phyloP scores from a whole-genome alignment of 2,329 filamentous ascomycete genomes.

The Triangularia verruculosa region DNA sequence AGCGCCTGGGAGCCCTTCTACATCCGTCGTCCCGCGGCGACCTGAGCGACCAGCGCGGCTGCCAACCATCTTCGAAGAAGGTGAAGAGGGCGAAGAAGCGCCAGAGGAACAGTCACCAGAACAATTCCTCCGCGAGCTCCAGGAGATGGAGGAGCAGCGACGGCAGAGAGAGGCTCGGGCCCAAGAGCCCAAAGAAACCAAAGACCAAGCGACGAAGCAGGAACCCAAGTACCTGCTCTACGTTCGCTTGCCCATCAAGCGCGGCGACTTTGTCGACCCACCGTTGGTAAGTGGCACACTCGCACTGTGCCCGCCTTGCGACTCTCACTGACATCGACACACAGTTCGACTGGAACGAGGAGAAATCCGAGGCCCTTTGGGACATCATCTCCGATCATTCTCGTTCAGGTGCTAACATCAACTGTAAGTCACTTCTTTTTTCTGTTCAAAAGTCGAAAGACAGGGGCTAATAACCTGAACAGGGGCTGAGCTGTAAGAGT shows the following conservation, averaged over 20 bases:
- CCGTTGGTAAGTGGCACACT: constrained; percentile 59
- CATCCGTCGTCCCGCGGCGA: not conserved
- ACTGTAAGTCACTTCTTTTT: constrained; percentile 61
- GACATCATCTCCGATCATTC: constrained; percentile 79
- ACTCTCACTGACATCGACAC: constrained; percentile 21
- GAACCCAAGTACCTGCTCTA: constrained; percentile 70
- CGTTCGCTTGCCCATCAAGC: constrained; percentile 82
- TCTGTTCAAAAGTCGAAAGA: not conserved
- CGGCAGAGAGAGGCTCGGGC: not conserved
- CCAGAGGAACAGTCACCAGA: constrained; percentile 1
- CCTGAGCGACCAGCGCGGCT: not conserved
- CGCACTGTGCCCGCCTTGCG: constrained; percentile 21
- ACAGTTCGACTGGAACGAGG: constrained; percentile 82
- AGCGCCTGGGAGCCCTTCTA: not conserved
- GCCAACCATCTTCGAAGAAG: not conserved
- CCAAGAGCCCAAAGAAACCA: constrained; percentile 1
- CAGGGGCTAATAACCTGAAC: constrained; percentile 13
- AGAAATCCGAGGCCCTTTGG: constrained; percentile 88
- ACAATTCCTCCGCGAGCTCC: constrained; percentile 2
- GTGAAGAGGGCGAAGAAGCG: not conserved
- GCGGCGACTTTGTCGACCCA: constrained; percentile 86
- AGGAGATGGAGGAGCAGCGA: constrained; percentile 1
- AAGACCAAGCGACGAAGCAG: not conserved
- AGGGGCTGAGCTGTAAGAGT: constrained; percentile 74
- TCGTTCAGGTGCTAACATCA: constrained; percentile 66